Conservation (phyloP, 2,329 filamentous ascomycete species). For the Gremmenia infestans region DNA sequence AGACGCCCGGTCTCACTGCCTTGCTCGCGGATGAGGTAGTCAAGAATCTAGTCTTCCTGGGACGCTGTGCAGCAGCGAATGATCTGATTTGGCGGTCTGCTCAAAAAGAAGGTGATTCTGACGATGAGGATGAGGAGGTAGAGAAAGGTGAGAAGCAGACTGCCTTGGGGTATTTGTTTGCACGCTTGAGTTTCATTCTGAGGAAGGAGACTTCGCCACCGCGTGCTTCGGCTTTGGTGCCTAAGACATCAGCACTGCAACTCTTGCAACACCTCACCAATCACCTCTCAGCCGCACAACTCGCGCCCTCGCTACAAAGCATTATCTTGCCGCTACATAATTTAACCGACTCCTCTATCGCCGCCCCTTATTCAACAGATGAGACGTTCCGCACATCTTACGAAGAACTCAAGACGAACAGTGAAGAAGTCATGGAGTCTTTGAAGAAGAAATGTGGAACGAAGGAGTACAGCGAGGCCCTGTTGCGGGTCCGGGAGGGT, state of each 20-base stretch:
- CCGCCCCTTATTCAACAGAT: slow-evolving; percentile 65
- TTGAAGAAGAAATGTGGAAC: slow-evolving; percentile 83
- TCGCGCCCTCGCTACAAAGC: slow-evolving; percentile 58
- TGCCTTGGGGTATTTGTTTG: slow-evolving; percentile 70
- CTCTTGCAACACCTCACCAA: slow-evolving; percentile 66
- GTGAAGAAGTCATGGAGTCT: slow-evolving; percentile 72
- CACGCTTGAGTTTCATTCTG: slow-evolving; percentile 71
- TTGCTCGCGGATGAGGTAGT: slow-evolving; percentile 72
- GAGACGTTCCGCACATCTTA: slow-evolving; percentile 64
- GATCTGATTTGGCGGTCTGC: slow-evolving; percentile 41
- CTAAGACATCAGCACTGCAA: slow-evolving; percentile 71
- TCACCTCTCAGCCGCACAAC: slow-evolving; percentile 51
- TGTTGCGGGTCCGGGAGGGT: slow-evolving; percentile 67
- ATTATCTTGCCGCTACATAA: slow-evolving; percentile 70
- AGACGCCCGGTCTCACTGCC: slow-evolving; percentile 61
- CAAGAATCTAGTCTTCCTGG: slow-evolving; percentile 80
- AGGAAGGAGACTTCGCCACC: slow-evolving; percentile 67
- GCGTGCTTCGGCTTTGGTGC: slow-evolving; percentile 56
- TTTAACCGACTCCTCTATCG: slow-evolving; percentile 74
- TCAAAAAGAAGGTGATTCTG: slow-evolving; percentile 39
- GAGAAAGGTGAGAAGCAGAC: slow-evolving; percentile 41
- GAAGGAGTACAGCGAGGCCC: slow-evolving; percentile 67
- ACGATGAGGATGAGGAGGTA: slow-evolving; percentile 39
- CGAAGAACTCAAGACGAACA: slow-evolving; percentile 65
- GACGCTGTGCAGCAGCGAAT: slow-evolving; percentile 57